Evolutionary conservation across 2,329 filamentous ascomycete species (phyloP), one percentile per base, ranked within the genome.

Genomic region (Ciborinia camelliae): DNA sequence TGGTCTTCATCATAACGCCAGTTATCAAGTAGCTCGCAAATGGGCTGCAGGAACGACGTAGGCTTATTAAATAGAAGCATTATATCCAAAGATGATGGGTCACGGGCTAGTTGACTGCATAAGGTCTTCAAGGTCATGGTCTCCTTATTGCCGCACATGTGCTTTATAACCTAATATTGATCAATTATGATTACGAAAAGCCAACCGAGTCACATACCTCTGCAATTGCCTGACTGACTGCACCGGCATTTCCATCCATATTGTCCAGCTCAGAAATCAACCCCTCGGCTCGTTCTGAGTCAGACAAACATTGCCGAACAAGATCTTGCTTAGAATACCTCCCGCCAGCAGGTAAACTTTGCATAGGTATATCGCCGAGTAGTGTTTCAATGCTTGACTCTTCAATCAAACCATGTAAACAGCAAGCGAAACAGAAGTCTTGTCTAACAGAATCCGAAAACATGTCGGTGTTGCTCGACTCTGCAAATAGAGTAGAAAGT

Each of bases 211-310:
- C 81, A 71, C 65, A 47, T 75, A 89, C 88, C 79, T 91, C 89
- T 47, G 87, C 85, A 52, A 93, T 80, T 3, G 92, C 93, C 66
- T 89, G 87, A 59, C 90, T 90, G 23, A 96, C 91, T 2, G 92
- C 91, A 2, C 91, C 92, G 2, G 91, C 91, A 75, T 97, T 97
- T 1, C 94, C 94, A 72, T 96, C 91, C 83, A 95, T 92, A 59
- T 89, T 89, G 64, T 97, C 92, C 30, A 99, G 81, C 71, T 96
- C 92, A 47, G 87, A 85, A 48, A 97, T 86, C 39, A 96, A 81
- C 51, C 87, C 84, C 69, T 92, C 90, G 0, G 90, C 86, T 68
- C 88, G 86, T 67, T 92, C 90, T 0, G 88, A 85, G 69, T 96
- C 91, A 14, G 85, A 83, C 55, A 89, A 83, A 68, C 92, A 97